phyloP scores from a whole-genome alignment of 2,329 filamentous ascomycete species.

The Nothophoma quercina region DNA sequence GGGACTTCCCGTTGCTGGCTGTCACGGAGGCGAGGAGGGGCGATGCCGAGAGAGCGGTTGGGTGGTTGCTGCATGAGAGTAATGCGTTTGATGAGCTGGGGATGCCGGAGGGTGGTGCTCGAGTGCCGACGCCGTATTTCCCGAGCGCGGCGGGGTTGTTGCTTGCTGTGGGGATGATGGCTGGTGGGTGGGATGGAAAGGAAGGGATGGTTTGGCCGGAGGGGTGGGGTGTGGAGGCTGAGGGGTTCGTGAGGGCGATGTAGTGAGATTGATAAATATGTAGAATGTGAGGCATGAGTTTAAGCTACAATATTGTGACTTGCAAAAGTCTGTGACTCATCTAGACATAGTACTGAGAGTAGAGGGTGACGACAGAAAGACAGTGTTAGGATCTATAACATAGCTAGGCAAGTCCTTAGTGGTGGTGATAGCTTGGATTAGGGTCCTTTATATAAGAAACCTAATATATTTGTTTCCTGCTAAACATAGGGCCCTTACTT shows the following conservation, averaged over 20 bases:
- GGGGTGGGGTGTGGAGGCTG: conserved; percentile 58
- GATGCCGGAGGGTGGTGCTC: conserved; percentile 60
- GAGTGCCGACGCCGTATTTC: conserved; percentile 66
- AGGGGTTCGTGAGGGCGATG: conserved; percentile 55
- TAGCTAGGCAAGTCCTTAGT: no score
- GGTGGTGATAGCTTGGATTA: no score
- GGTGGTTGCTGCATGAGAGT: conserved; percentile 57
- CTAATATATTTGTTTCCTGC: no score
- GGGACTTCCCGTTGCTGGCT: conserved; percentile 46
- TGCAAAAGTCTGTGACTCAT: no score
- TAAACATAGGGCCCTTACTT: no score
- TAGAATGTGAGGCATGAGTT: no score
- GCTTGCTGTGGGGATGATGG: conserved; percentile 64
- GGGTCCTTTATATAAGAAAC: no score
- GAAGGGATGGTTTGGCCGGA: conserved; percentile 58
- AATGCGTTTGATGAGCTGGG: conserved; percentile 66
- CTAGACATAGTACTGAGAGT: no score
- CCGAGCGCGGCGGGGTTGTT: conserved; percentile 60
- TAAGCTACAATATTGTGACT: no score
- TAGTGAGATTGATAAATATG: conserved; percentile 10
- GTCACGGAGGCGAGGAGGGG: conserved; percentile 41
- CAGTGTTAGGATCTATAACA: no score
- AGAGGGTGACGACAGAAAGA: no score
- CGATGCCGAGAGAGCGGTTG: conserved; percentile 39
- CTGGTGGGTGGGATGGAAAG: conserved; percentile 62